Conservation (phyloP, 208 protist genomes). For the Trypanosoma melophagium region DNA sequence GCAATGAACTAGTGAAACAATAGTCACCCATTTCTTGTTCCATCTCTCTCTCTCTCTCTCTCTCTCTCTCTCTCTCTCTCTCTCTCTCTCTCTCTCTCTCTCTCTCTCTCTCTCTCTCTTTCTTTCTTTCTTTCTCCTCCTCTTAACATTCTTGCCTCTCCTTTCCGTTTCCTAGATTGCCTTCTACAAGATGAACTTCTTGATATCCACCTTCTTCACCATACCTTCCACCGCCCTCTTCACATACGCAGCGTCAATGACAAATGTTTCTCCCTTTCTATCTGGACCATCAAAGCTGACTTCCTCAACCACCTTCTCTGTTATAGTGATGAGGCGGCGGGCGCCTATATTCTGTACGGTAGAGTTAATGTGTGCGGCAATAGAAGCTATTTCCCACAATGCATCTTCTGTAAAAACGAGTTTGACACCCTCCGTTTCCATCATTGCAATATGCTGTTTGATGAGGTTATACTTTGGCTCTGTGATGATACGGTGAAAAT, state of each 20-base stretch:
- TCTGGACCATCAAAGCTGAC: constrained; percentile 93
- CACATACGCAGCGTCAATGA: constrained; percentile 89
- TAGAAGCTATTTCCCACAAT: constrained; percentile 93
- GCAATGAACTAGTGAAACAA: too few species aligned
- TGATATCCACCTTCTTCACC: constrained; percentile 93
- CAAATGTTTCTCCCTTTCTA: constrained; percentile 76
- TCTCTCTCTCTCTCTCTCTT: not conserved
- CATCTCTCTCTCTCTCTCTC: not conserved
- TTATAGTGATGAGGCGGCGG: constrained; percentile 96
- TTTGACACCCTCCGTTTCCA: constrained; percentile 95
- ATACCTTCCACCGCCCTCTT: constrained; percentile 88
- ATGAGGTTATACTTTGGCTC: constrained; percentile 98
- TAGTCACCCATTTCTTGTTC: not conserved
- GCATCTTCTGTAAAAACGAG: constrained; percentile 95
- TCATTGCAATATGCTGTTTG: constrained; percentile 93
- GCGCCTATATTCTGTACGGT: constrained; percentile 98
- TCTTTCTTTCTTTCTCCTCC: constrained; percentile 2
- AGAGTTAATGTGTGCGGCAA: constrained; percentile 95
- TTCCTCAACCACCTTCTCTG: constrained; percentile 97
- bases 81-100: constrained; percentile 1
- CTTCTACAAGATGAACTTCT: constrained; percentile 89
- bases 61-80: constrained; percentile 4
- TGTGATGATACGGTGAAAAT: constrained; percentile 97
- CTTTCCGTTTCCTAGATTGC: not conserved
- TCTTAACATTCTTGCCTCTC: not conserved